Evolutionary conservation across 805 yeast species (phyloP).

Genomic region (Maudiozyma bulderi): DNA sequence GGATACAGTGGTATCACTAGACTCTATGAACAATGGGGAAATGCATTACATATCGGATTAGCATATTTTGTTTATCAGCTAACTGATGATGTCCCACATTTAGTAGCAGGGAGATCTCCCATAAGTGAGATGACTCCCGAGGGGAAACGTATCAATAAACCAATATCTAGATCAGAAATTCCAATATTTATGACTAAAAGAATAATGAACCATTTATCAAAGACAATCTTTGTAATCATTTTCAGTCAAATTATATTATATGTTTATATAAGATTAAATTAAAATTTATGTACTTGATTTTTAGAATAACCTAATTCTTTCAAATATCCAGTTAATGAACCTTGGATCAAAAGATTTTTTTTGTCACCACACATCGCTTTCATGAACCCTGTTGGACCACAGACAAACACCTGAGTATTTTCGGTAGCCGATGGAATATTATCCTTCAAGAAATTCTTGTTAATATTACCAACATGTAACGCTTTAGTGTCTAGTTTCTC

Average conservation of each 20-base stretch:
- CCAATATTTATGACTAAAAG: neutral
- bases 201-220: neutral
- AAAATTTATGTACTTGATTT: conserved; percentile 84
- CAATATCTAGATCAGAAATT: neutral
- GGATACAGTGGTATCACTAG: neutral
- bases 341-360: conserved; percentile 83
- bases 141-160: neutral
- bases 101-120: neutral
- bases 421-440: conserved; percentile 58
- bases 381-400: conserved; percentile 94
- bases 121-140: neutral
- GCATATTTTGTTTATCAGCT: neutral
- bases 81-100: neutral
- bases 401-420: conserved; percentile 68
- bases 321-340: conserved; percentile 81
- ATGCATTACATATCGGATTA: neutral
- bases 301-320: conserved; percentile 81
- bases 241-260: neutral
- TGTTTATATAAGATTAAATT: conserved; percentile 11
- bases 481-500: conserved; percentile 28
- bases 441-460: conserved; percentile 57
- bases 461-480: conserved; percentile 65
- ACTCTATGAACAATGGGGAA: neutral
- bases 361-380: conserved; percentile 79
- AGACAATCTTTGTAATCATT: neutral